Conservation (phyloP, 2,329 filamentous ascomycete species). For the Kalmusia sp. region DNA sequence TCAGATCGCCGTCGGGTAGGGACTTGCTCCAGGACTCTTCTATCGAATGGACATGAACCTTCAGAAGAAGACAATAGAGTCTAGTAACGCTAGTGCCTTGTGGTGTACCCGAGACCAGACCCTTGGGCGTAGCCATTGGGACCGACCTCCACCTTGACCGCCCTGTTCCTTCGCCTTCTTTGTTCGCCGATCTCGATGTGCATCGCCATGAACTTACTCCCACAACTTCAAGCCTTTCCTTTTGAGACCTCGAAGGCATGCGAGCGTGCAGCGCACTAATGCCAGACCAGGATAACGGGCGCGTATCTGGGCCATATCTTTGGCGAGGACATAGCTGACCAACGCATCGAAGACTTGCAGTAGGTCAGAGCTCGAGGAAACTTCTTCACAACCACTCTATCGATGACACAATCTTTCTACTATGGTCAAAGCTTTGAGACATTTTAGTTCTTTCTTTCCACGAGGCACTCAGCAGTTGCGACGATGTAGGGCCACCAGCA, state of each 20-base stretch:
- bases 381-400: not conserved
- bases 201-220: not conserved
- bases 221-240: not conserved
- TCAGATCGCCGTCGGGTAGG: too few relatives aligned
- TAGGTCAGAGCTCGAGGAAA: not conserved
- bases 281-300: conserved; percentile 19
- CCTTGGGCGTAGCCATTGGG: too few relatives aligned
- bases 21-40: too few relatives aligned
- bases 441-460: not conserved
- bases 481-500: conserved; percentile 1
- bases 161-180: not conserved
- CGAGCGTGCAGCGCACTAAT: conserved; percentile 20
- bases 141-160: not conserved
- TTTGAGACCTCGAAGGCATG: not conserved
- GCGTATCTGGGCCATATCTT: conserved; percentile 32
- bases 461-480: not conserved
- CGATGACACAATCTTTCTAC: not conserved
- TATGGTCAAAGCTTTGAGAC: conserved; percentile 1
- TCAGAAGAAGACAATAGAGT: too few relatives aligned
- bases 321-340: conserved; percentile 23
- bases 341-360: conserved; percentile 14
- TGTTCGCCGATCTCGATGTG: not conserved
- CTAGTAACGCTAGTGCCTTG: too few relatives aligned
- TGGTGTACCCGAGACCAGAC: too few relatives aligned
- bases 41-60: too few relatives aligned